Conservation (phyloP, 306 rosid species). For the Castanea crenata region DNA sequence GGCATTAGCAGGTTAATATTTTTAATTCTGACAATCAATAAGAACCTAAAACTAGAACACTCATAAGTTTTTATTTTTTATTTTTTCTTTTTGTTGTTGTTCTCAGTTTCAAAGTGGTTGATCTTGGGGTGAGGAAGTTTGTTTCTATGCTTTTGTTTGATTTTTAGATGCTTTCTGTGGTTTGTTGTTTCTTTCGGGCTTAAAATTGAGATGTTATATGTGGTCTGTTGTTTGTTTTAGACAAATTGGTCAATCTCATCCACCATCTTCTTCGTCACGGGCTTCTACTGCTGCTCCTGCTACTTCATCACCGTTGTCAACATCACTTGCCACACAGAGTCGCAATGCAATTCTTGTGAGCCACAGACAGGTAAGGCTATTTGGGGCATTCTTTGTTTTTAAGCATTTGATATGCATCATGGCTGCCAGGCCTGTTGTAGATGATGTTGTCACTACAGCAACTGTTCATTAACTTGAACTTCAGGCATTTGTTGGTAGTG, state of each 20-base stretch:
- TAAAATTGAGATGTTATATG: slow-evolving; percentile 1
- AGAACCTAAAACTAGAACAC: not conserved
- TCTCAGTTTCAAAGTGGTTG: not conserved
- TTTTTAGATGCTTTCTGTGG: not conserved
- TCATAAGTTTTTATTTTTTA: not conserved
- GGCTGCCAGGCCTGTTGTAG: not conserved
- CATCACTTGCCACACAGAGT: slow-evolving; percentile 39
- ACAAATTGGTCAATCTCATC: slow-evolving; percentile 39
- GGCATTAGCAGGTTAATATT: not conserved
- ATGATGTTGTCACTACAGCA: not conserved
- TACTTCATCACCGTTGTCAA: slow-evolving; percentile 23
- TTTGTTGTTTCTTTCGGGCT: not conserved
- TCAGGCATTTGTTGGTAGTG: not conserved
- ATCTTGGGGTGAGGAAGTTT: not conserved
- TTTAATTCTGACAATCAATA: not conserved
- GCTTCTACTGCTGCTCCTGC: slow-evolving; percentile 37
- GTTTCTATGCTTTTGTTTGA: not conserved
- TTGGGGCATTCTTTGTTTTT: not conserved
- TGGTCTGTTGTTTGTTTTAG: slow-evolving; percentile 37
- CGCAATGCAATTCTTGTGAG: slow-evolving; percentile 92
- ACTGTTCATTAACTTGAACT: not conserved
- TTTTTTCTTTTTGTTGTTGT: not conserved
- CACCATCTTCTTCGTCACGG: slow-evolving; percentile 48
- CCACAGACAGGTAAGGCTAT: slow-evolving; percentile 75
- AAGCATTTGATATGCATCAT: not conserved